These are phyloP conservation scores for Eutrema japonicum DNA, from an alignment of 345 rosid genomes.

Conservation along the genomic window DNA sequence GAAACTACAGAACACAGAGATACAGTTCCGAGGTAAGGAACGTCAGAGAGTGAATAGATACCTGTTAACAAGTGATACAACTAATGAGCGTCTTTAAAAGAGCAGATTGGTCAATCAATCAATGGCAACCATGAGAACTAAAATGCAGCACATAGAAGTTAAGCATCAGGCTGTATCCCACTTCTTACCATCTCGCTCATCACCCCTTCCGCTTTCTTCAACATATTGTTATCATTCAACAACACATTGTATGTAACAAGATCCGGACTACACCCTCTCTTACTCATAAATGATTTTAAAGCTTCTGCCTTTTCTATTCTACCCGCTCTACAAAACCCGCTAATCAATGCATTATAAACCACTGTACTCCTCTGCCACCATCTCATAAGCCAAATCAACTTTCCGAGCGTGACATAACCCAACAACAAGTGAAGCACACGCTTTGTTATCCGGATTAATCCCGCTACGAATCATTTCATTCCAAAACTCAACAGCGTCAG, in stretches of 20 bases:
- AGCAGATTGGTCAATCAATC: background rate
- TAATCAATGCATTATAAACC: slow-evolving; percentile 75
- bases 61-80: slow-evolving; percentile 46
- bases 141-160: slow-evolving; percentile 14
- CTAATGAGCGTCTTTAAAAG: background rate
- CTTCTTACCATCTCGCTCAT: slow-evolving; percentile 67
- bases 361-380: slow-evolving; percentile 63
- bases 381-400: slow-evolving; percentile 89
- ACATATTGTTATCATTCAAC: slow-evolving; percentile 63
- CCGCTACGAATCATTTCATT: slow-evolving; percentile 66
- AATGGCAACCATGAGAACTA: background rate
- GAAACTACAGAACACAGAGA: slow-evolving; percentile 66
- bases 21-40: slow-evolving; percentile 83
- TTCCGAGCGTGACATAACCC: slow-evolving; percentile 74
- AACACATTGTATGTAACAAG: slow-evolving; percentile 78
- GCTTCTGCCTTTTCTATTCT: slow-evolving; percentile 80
- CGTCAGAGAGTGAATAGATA: slow-evolving; percentile 74
- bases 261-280: slow-evolving; percentile 72
- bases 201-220: slow-evolving; percentile 68
- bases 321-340: slow-evolving; percentile 77
- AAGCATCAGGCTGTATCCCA: slow-evolving; percentile 76
- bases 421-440: slow-evolving; percentile 63
- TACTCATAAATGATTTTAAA: slow-evolving; percentile 71
- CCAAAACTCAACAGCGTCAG: slow-evolving; percentile 68
- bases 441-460: slow-evolving; percentile 62